Evolutionary conservation across 2,329 filamentous ascomycete species (phyloP).

Genomic region (Clonostachys rosea): DNA sequence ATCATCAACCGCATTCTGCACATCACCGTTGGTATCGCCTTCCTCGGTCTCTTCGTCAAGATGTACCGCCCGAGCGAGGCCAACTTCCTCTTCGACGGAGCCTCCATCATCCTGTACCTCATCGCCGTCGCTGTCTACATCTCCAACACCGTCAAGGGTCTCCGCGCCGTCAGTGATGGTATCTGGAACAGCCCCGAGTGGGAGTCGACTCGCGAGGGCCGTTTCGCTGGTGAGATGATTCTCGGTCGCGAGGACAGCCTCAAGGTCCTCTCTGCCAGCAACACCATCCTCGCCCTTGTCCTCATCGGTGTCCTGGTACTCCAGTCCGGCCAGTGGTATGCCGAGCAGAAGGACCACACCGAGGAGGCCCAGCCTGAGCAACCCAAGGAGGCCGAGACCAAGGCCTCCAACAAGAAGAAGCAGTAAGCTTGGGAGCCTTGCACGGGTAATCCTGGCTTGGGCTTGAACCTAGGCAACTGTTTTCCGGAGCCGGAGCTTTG

Average conservation of each 20-base stretch:
- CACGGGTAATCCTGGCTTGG: neutral
- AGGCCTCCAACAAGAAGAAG: conserved; percentile 26
- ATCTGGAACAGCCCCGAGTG: conserved; percentile 47
- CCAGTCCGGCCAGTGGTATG: conserved; percentile 98
- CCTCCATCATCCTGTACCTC: conserved; percentile 75
- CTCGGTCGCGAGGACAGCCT: conserved; percentile 84
- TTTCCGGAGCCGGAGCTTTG: no score
- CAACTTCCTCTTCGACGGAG: conserved; percentile 91
- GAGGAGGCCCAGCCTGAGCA: conserved; percentile 36
- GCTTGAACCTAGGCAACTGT: neutral
- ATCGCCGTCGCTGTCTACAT: conserved; percentile 91
- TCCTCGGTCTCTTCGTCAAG: conserved; percentile 87
- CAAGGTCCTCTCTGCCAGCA: conserved; percentile 86
- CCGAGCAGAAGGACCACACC: conserved; percentile 82
- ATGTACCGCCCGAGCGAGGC: conserved; percentile 90
- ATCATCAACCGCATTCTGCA: conserved; percentile 91
- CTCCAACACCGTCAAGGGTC: conserved; percentile 92
- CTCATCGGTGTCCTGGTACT: conserved; percentile 86
- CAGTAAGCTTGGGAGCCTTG: conserved; percentile 12
- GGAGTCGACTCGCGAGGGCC: conserved; percentile 27
- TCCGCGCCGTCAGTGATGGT: conserved; percentile 75
- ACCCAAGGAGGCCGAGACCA: conserved; percentile 11
- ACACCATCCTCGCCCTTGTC: conserved; percentile 92
- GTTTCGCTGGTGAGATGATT: conserved; percentile 55
- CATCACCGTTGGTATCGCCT: conserved; percentile 84